Base-by-base conservation (phyloP, 2,329 filamentous ascomycete genomes). In the Graphilbum ipis-grandicollis region DNA sequence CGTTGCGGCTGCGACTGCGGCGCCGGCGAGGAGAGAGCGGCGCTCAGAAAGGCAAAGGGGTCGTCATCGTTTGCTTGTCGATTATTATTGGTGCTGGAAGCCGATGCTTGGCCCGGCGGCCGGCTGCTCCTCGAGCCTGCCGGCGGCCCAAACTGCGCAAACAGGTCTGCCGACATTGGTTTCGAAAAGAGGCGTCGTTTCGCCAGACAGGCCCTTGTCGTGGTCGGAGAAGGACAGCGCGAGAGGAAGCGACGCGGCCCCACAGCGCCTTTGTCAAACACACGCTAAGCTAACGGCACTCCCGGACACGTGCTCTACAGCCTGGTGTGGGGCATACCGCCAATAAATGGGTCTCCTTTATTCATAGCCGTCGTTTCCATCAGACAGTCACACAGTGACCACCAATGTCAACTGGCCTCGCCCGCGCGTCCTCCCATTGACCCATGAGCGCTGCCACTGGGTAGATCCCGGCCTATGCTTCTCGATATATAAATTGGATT, bases 131-230 rank as follows among this genome's bases (percentile, higher is more conserved):
- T 19, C 8, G 15, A 3, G 28, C 5, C 25, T 46, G 41, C 19
- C 47, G 46, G 33, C 52, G 56, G 59, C 48, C 67, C 70, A 46
- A 78, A 75, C 45, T 72, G 68, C 38, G 71, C 72, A 48, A 77
- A 72, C 39, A 78, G 65, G 53, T 77, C 71, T 43, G 71, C 69
- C 46, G 73, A 78, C 72, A 77, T 78, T 28, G 26, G 9, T 7
- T 13, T 28, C 5, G 10, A 12, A 12, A 25, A 12, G 26, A 44
- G 39, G 13, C 18, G 10, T 23, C n/a, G 17, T 15, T 4, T 7
- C 3, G 19, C 3, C 18, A 25, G 23, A 5, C 19, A 9, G 9
- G 32, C 21, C 5, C n/a, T n/a, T n/a, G n/a, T 15, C 7, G 15
- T 14, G 6, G 34, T 28, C 15, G 23, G 17, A n/a, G 34, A 5